These are phyloP conservation scores for Cutaneotrichosporon sp. DNA, from an alignment of 1,284 basidiomycete genomes.

Conservation along the genomic window DNA sequence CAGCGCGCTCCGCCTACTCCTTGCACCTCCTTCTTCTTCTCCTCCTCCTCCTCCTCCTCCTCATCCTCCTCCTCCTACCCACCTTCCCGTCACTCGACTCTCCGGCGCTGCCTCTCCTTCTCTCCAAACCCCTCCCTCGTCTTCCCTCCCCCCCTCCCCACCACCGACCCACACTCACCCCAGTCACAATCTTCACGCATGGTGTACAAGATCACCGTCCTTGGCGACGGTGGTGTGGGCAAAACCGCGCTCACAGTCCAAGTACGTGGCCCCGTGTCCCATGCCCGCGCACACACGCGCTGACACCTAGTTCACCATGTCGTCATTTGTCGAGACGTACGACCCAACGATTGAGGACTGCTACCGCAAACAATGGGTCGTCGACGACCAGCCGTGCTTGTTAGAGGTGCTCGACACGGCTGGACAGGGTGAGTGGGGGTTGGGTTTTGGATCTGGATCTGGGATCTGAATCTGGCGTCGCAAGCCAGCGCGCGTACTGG, in stretches of 20 bases:
- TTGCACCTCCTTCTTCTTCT: no score
- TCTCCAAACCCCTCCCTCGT: neutral
- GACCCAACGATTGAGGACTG: slow-evolving; percentile 85
- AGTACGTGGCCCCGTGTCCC: slow-evolving; percentile 56
- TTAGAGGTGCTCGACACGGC: slow-evolving; percentile 92
- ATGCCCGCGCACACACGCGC: neutral
- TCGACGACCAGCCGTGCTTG: slow-evolving; percentile 87
- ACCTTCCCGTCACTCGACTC: neutral
- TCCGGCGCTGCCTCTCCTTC: neutral
- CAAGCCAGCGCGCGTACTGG: neutral
- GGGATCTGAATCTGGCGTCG: neutral
- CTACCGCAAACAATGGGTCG: slow-evolving; percentile 85
- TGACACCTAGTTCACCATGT: slow-evolving; percentile 72
- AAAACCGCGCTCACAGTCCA: slow-evolving; percentile 96
- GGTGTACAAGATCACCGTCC: slow-evolving; percentile 68
- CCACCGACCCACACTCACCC: neutral
- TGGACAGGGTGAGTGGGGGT: slow-evolving; percentile 68
- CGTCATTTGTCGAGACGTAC: slow-evolving; percentile 75
- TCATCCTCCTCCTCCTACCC: no score
- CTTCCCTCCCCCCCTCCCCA: neutral
- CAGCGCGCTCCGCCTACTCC: no score
- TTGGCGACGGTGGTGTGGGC: slow-evolving; percentile 96
- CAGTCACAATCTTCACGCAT: slow-evolving; percentile 34
- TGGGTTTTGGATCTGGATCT: neutral
- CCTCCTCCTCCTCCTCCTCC: neutral